A percentile compares a stretch with the other conserved stretches of the same genome.
Evolutionary conservation across 2,329 filamentous ascomycete genomes (phyloP).

Genomic region (Aspergillus novoparasiticus): DNA sequence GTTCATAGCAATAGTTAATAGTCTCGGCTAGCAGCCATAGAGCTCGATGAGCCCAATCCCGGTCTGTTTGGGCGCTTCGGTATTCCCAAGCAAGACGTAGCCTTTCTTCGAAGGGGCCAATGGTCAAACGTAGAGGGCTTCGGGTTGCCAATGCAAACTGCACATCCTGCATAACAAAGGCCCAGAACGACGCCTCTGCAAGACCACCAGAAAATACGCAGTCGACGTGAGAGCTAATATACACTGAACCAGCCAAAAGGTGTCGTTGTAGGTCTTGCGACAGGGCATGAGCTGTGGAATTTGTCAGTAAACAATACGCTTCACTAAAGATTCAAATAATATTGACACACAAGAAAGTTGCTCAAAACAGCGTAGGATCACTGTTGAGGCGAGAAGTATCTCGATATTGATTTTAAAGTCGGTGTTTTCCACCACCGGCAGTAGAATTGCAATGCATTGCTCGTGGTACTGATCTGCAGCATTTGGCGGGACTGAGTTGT

Average conservation of each 20-base stretch:
- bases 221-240: conserved; percentile 37
- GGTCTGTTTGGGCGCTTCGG: conserved; percentile 28
- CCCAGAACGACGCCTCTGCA: conserved; percentile 39
- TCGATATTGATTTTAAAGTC: conserved; percentile 36
- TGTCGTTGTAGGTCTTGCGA: conserved; percentile 38
- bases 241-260: conserved; percentile 38
- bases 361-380: conserved; percentile 40
- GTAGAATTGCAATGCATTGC: conserved; percentile 38
- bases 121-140: conserved; percentile 33
- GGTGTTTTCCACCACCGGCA: conserved; percentile 34
- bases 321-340: background rate
- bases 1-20: conserved; percentile 36
- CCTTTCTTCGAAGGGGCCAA: conserved; percentile 35
- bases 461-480: conserved; percentile 39
- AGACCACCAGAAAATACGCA: conserved; percentile 36
- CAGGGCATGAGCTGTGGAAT: conserved; percentile 30
- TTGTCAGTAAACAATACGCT: conserved; percentile 13
- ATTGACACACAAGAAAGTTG: conserved; percentile 35
- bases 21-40: conserved; percentile 39
- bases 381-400: conserved; percentile 37
- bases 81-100: conserved; percentile 32
- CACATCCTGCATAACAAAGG: conserved; percentile 40
- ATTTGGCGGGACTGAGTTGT: conserved; percentile 29
- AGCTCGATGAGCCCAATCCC: conserved; percentile 37
- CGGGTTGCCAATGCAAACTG: conserved; percentile 37